phyloP scores from a whole-genome alignment of 768 basidiomycete genomes.

The Rhizopogon rudus region DNA sequence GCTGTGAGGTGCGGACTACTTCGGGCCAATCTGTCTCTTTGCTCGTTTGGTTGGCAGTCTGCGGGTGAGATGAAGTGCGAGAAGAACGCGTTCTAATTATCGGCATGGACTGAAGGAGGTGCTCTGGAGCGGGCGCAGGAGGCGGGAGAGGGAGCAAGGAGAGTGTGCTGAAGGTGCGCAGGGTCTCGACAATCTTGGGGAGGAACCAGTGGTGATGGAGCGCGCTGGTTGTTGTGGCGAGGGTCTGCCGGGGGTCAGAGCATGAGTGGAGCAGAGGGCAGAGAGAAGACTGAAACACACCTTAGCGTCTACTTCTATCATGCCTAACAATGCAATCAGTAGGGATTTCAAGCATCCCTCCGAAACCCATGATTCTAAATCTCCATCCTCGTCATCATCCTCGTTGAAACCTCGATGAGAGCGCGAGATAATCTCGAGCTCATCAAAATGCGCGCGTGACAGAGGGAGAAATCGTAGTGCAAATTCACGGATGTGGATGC shows the following conservation, averaged over 20 bases:
- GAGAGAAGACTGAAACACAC: conserved; percentile 9
- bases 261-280: background rate
- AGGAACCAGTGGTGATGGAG: background rate
- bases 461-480: conserved; percentile 58
- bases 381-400: conserved; percentile 32
- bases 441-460: conserved; percentile 50
- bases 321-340: conserved; percentile 53
- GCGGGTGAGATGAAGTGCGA: conserved; percentile 20
- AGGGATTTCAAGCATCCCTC: conserved; percentile 62
- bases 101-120: conserved; percentile 19
- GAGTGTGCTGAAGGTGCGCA: conserved; percentile 6
- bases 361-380: conserved; percentile 52
- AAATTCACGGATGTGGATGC: conserved; percentile 75
- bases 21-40: background rate
- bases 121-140: conserved; percentile 37
- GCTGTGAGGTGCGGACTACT: conserved; percentile 47
- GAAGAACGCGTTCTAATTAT: conserved; percentile 46
- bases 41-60: conserved; percentile 15
- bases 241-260: background rate
- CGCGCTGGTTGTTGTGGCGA: background rate
- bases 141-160: conserved; percentile 53
- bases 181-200: background rate
- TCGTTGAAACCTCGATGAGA: conserved; percentile 34
- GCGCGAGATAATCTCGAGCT: conserved; percentile 51
- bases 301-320: conserved; percentile 38